These are phyloP conservation scores for Tulasnella sp. DNA, from an alignment of 768 basidiomycete genomes.

Conservation along the genomic window DNA sequence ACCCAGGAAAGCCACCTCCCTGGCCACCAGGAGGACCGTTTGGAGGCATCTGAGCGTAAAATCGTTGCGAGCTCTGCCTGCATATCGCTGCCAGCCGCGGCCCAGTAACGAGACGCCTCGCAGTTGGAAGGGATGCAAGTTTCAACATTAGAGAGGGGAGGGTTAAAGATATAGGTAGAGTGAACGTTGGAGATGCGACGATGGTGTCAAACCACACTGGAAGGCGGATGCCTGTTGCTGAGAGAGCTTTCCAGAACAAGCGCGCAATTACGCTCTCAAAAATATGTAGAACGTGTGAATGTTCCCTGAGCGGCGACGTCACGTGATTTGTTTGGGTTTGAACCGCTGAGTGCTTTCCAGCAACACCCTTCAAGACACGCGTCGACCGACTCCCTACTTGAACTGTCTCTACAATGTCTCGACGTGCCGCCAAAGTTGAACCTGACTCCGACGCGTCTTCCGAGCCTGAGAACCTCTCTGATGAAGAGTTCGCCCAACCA, in stretches of 20 bases:
- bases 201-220: not conserved
- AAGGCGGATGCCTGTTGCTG: not conserved
- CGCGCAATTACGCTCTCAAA: not conserved
- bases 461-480: conserved; percentile 25
- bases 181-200: not conserved
- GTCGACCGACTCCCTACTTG: not conserved
- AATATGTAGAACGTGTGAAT: not conserved
- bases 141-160: not conserved
- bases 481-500: conserved; percentile 36
- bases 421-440: not conserved
- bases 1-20: conserved; percentile 29
- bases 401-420: not conserved
- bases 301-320: not conserved
- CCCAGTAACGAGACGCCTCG: not conserved
- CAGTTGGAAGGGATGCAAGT: not conserved
- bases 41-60: conserved; percentile 23
- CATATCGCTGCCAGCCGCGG: not conserved
- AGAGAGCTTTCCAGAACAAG: conserved; percentile 11
- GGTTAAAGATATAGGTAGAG: not conserved
- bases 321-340: not conserved
- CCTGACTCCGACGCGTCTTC: conserved; percentile 30
- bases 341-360: not conserved
- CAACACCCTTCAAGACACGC: conserved; percentile 5
- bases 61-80: conserved; percentile 1
- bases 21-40: conserved; percentile 14